phyloP scores from a whole-genome alignment of 306 rosid species.

The Carpinus fangiana region DNA sequence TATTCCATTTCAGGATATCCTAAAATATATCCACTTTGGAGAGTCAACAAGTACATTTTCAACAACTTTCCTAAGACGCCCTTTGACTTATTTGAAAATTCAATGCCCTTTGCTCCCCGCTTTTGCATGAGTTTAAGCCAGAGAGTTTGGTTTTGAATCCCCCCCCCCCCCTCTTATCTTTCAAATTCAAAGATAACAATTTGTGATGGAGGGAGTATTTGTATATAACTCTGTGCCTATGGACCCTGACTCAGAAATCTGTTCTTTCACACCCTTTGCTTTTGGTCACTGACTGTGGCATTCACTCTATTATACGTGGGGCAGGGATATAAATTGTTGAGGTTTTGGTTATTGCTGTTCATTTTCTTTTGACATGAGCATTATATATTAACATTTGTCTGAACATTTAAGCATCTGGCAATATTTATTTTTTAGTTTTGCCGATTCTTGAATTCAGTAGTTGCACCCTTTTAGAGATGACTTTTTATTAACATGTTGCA shows the following conservation, averaged over 20 bases:
- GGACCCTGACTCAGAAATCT: background rate
- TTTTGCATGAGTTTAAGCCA: background rate
- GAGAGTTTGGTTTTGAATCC: background rate
- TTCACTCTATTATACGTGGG: no score
- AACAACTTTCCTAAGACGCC: no score
- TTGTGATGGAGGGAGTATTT: background rate
- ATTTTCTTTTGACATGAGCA: background rate
- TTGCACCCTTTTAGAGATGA: background rate
- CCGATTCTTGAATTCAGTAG: background rate
- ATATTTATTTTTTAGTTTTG: background rate
- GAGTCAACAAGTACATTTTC: no score
- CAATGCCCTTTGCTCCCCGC: background rate
- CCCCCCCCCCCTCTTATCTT: no score
- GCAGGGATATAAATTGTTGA: no score
- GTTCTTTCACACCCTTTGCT: background rate
- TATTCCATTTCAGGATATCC: no score
- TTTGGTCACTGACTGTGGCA: no score
- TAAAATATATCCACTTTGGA: no score
- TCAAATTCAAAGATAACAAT: background rate
- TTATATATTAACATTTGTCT: background rate
- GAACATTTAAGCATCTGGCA: background rate
- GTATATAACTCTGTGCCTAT: background rate
- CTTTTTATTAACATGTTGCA: conserved; percentile 27
- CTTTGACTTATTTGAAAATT: no score
- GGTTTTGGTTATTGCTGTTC: no score